These are phyloP conservation scores for Globisporangium barbulae DNA, from an alignment of 352 stramenopile genomes.

Conservation along the genomic window DNA sequence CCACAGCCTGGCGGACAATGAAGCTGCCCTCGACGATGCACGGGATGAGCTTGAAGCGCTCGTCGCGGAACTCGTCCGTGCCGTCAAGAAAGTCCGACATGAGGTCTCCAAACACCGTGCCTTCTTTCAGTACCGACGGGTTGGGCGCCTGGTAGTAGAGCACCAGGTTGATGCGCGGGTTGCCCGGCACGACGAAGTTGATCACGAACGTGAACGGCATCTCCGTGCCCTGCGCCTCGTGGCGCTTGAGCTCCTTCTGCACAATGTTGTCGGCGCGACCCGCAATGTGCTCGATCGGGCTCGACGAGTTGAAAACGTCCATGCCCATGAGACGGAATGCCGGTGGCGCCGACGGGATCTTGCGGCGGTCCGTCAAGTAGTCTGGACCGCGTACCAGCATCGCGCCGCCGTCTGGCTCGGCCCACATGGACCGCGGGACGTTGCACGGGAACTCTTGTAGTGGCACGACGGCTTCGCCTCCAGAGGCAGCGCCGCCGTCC, in stretches of 20 bases:
- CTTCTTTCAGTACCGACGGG: slow-evolving; percentile 46
- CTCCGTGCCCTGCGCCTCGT: slow-evolving; percentile 51
- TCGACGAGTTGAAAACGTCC: slow-evolving; percentile 58
- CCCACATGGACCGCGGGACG: slow-evolving; percentile 67
- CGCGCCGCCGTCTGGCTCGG: slow-evolving; percentile 51
- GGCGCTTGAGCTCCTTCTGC: slow-evolving; percentile 52
- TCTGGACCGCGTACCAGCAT: slow-evolving; percentile 73
- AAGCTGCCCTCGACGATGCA: slow-evolving; percentile 80
- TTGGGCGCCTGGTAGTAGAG: slow-evolving; percentile 70
- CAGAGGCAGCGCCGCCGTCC: background rate
- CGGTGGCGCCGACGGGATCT: slow-evolving; percentile 66
- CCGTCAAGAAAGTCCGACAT: slow-evolving; percentile 74
- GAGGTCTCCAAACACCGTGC: slow-evolving; percentile 61
- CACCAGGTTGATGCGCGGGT: slow-evolving; percentile 56
- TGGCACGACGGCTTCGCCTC: slow-evolving; percentile 6
- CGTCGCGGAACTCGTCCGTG: slow-evolving; percentile 73
- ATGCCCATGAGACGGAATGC: slow-evolving; percentile 65
- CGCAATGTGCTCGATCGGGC: slow-evolving; percentile 59
- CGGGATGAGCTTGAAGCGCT: slow-evolving; percentile 81
- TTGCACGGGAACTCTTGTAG: slow-evolving; percentile 52
- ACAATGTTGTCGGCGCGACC: slow-evolving; percentile 55
- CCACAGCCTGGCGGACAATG: slow-evolving; percentile 76
- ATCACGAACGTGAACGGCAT: slow-evolving; percentile 81
- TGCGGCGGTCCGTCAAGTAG: slow-evolving; percentile 65
- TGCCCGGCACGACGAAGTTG: slow-evolving; percentile 74